These are phyloP conservation scores for Rhynchosporium secalis DNA, from an alignment of 2,329 filamentous ascomycete species.

Conservation along the genomic window DNA sequence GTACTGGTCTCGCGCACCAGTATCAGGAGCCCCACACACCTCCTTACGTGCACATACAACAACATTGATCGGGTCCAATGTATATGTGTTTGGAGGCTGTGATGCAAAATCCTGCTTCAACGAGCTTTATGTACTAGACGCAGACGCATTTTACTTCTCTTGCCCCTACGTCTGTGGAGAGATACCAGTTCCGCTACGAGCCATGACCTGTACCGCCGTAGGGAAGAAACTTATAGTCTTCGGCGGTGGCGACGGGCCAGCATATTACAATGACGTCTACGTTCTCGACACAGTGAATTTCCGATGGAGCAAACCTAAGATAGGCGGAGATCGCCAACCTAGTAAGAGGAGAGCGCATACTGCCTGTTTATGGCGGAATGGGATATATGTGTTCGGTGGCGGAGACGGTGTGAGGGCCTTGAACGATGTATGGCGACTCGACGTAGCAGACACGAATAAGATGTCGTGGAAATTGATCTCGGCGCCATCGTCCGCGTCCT, in stretches of 20 bases:
- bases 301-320: slow-evolving; percentile 62
- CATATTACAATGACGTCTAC: slow-evolving; percentile 72
- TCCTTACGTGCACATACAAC: slow-evolving; percentile 66
- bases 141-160: slow-evolving; percentile 70
- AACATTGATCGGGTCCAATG: slow-evolving; percentile 64
- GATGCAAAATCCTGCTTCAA: slow-evolving; percentile 68
- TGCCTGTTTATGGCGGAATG: slow-evolving; percentile 70
- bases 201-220: slow-evolving; percentile 72
- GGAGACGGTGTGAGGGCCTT: slow-evolving; percentile 69
- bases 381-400: slow-evolving; percentile 71
- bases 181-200: slow-evolving; percentile 62
- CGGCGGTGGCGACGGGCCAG: slow-evolving; percentile 67
- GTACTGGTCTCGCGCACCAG: slow-evolving; percentile 68
- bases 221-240: slow-evolving; percentile 71
- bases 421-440: slow-evolving; percentile 72
- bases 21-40: slow-evolving; percentile 62
- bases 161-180: slow-evolving; percentile 64
- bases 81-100: slow-evolving; percentile 70
- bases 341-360: slow-evolving; percentile 67
- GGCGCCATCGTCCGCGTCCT: slow-evolving; percentile 42
- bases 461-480: slow-evolving; percentile 70
- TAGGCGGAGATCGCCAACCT: slow-evolving; percentile 56
- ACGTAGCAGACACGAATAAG: slow-evolving; percentile 64
- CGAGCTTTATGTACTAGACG: slow-evolving; percentile 67
- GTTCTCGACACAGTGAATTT: slow-evolving; percentile 71